Percentiles rank a stretch among this genome's conserved stretches.
Evolutionary conservation across 768 basidiomycete species (phyloP).

Genomic region (Boletus coccyginus): DNA sequence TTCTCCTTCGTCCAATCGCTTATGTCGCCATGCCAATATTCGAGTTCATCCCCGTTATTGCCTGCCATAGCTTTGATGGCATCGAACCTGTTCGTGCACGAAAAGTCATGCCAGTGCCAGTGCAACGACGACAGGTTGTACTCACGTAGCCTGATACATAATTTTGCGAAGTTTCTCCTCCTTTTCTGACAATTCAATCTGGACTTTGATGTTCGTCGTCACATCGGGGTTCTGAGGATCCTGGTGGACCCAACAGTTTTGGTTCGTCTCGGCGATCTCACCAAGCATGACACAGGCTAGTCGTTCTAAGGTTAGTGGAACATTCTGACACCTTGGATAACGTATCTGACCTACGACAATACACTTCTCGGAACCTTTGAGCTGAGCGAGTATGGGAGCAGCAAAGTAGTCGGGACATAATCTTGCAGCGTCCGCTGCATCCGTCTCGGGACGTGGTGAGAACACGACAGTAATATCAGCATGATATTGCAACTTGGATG

Average conservation of each 20-base stretch:
- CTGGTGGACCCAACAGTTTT: background rate
- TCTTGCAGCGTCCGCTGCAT: conserved; percentile 14
- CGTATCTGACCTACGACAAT: conserved; percentile 4
- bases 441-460: conserved; percentile 6
- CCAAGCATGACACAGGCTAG: conserved; percentile 6
- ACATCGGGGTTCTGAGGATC: conserved; percentile 1
- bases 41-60: background rate
- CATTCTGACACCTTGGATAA: too few species aligned
- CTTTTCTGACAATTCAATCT: conserved; percentile 6
- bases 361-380: conserved; percentile 4
- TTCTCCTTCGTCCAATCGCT: background rate
- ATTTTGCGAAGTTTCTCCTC: conserved; percentile 3
- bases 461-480: conserved; percentile 11
- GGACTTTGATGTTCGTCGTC: conserved; percentile 10
- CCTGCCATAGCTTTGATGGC: conserved; percentile 1
- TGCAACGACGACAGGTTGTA: background rate
- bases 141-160: conserved; percentile 11
- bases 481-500: conserved; percentile 3
- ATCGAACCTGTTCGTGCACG: background rate
- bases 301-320: background rate
- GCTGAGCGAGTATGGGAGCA: conserved; percentile 11
- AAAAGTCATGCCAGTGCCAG: background rate
- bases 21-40: conserved; percentile 4
- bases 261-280: conserved; percentile 5
- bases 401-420: conserved; percentile 16